Percentiles rank a stretch among this genome's conserved stretches.
phyloP scores from a whole-genome alignment of 2,329 filamentous ascomycete species.

The Diplodia intermedia region DNA sequence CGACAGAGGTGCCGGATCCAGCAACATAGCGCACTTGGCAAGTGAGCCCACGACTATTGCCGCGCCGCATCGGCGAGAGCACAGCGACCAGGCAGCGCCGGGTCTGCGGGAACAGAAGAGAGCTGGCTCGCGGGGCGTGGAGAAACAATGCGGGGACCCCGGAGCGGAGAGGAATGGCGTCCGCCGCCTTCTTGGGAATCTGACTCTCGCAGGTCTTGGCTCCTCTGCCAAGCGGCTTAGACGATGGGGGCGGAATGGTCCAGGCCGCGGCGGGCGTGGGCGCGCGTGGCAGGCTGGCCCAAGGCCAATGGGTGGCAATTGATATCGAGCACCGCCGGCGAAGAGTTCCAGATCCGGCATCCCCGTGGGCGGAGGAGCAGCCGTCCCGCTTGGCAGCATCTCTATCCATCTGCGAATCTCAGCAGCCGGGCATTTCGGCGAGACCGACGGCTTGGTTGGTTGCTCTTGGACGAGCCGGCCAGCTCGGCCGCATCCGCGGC shows the following conservation, averaged over 20 bases:
- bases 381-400: conserved; percentile 11
- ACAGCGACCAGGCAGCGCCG: background rate
- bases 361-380: conserved; percentile 17
- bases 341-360: conserved; percentile 12
- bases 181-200: conserved; percentile 17
- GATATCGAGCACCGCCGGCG: conserved; percentile 2
- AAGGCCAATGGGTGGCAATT: conserved; percentile 1
- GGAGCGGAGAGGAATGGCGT: conserved; percentile 29
- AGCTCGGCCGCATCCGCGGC: background rate
- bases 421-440: conserved; percentile 20
- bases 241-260: conserved; percentile 22
- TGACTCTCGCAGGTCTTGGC: conserved; percentile 27
- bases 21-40: conserved; percentile 14
- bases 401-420: conserved; percentile 11
- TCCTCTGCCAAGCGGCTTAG: conserved; percentile 5
- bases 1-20: conserved; percentile 3
- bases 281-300: background rate
- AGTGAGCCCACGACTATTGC: conserved; percentile 9
- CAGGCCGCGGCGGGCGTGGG: conserved; percentile 16
- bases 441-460: conserved; percentile 7
- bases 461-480: conserved; percentile 7
- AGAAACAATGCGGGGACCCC: conserved; percentile 27
- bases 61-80: conserved; percentile 19
- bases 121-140: background rate
- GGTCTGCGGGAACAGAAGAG: conserved; percentile 9